Base-by-base conservation (phyloP, 2,329 filamentous ascomycete species). In the Ciborinia camelliae region DNA sequence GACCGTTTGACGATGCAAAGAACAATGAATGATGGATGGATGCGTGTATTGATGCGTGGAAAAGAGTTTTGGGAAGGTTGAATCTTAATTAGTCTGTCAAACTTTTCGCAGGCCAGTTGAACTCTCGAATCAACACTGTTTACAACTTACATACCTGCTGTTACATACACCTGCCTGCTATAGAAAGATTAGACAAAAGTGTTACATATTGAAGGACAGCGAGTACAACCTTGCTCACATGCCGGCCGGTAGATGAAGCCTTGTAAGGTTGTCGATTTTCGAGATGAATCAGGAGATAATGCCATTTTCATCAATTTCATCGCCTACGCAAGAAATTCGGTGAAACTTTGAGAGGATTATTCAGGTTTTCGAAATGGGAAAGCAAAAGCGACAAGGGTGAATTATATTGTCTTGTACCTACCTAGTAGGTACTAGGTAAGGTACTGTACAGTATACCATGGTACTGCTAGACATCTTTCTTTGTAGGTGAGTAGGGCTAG, bases 291-390 rank as follows among this genome's bases (percentile, higher is more conserved):
- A 43, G 64, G 52, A 55, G 53, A 65, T n/a, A 28, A 63, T 43
- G 28, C 41, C 32, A 30, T 58, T 58, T 58, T 35, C 43, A 47
- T 45, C 18, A 30, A 32, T 45, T 45, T 47, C 55, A 30, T 62
- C 62, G 55, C 59, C 51, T 63, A 55, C 65, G 65, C 65, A 65
- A 26, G 43, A 66, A 66, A 28, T 54, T 65, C 64, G 64, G 64
- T 45, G 45, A 63, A 63, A 63, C 35, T 39, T 14, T 14, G 9
- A 47, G 15, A 18, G 18, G n/a, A n/a, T n/a, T 47, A n/a, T n/a
- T 47, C 43, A 47, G 43, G 28, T 32, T 32, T n/a, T 12, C 5
- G 8, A 32, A 58, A 15, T 18, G 37, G 54, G 32, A 45, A 39
- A 55, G n/a, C 28, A 35, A 35, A 35, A 47, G n/a, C 4, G 55